A percentile compares a stretch with the other conserved stretches of the same genome.
Evolutionary conservation across 108 stramenopile species (phyloP).

Genomic region (Skeletonema potamos): DNA sequence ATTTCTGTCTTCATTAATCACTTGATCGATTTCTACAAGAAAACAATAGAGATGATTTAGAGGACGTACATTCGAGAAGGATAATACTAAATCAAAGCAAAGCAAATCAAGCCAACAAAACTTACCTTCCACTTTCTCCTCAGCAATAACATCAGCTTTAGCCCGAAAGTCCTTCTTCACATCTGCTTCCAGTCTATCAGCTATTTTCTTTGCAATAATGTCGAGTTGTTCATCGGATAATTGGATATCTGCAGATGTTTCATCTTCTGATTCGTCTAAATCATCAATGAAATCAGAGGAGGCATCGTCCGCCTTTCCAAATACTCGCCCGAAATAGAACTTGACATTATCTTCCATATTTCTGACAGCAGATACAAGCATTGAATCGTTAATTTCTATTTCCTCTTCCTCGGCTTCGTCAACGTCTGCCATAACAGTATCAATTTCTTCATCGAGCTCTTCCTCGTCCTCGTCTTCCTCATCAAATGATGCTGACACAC

Average conservation of each 20-base stretch:
- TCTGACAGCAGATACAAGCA: conserved; percentile 33
- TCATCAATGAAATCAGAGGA: conserved; percentile 14
- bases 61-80: not conserved
- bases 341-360: conserved; percentile 40
- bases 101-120: not conserved
- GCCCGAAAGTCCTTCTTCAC: conserved; percentile 35
- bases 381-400: conserved; percentile 42
- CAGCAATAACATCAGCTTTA: conserved; percentile 35
- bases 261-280: conserved; percentile 9
- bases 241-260: conserved; percentile 27
- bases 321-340: conserved; percentile 34
- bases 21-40: conserved; percentile 24
- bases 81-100: not conserved
- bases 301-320: conserved; percentile 29
- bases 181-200: conserved; percentile 39
- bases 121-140: conserved; percentile 29
- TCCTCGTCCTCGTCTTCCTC: conserved; percentile 20
- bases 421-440: conserved; percentile 23
- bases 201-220: conserved; percentile 31
- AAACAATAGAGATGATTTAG: not conserved
- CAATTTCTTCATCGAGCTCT: conserved; percentile 27
- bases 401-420: conserved; percentile 43
- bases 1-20: conserved; percentile 35
- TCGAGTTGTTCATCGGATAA: conserved; percentile 34
- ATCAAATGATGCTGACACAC: not conserved